A percentile compares a stretch with the other conserved stretches of the same genome.
These are phyloP conservation scores for Backusella mclennaniae DNA, from an alignment of 192 early-diverging fungal species.

Conservation along the genomic window DNA sequence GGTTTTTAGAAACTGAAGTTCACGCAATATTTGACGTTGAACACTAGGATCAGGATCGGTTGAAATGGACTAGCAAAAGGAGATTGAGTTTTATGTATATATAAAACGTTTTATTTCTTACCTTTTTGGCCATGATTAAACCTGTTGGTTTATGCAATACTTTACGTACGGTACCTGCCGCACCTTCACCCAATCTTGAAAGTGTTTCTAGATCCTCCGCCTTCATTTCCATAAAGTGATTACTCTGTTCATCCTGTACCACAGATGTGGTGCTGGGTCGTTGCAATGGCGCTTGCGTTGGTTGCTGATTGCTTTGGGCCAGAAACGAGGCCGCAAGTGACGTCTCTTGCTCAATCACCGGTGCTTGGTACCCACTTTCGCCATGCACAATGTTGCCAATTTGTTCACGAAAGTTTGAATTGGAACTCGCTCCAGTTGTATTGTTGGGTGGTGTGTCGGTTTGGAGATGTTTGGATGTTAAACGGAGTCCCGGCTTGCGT, in stretches of 20 bases:
- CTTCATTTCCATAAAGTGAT: conserved; percentile 30
- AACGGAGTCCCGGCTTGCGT: conserved; percentile 11
- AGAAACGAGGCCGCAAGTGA: conserved; percentile 12
- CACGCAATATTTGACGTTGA: conserved; percentile 85
- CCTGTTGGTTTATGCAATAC: conserved; percentile 72
- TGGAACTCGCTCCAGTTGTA: neutral
- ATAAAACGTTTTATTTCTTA: conserved; percentile 27
- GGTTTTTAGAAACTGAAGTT: conserved; percentile 84
- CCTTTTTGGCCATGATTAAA: conserved; percentile 93
- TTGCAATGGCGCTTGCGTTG: neutral
- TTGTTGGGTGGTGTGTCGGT: conserved; percentile 2
- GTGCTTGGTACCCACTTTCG: neutral
- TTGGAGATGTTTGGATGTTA: neutral
- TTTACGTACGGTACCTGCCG: conserved; percentile 85
- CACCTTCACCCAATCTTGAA: conserved; percentile 86
- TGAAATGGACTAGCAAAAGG: conserved; percentile 46
- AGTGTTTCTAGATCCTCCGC: conserved; percentile 75
- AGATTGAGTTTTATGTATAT: neutral
- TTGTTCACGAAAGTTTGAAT: conserved; percentile 14
- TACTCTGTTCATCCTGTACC: neutral
- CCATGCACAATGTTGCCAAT: conserved; percentile 24
- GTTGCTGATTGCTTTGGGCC: neutral
- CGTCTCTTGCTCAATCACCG: conserved; percentile 14
- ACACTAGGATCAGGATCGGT: conserved; percentile 65
- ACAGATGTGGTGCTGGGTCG: neutral